These are phyloP conservation scores for Tetrahymena elliotti DNA, from an alignment of 73 alveolate genomes.

Conservation along the genomic window DNA sequence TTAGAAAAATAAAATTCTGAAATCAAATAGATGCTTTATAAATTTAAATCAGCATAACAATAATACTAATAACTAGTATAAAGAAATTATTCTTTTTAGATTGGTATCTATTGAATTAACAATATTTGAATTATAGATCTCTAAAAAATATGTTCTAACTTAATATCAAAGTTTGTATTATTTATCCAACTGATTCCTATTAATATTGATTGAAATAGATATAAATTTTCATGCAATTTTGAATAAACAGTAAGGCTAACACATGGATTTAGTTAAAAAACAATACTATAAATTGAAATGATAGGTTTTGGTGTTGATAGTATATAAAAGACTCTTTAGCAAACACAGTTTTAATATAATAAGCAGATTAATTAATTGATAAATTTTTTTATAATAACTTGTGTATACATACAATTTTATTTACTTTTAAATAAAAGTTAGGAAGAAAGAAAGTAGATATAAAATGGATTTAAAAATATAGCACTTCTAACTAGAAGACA, in stretches of 20 bases:
- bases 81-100: neutral
- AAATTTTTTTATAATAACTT: neutral
- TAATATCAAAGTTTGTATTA: neutral
- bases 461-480: neutral
- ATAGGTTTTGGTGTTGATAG: neutral
- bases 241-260: neutral
- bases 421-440: neutral
- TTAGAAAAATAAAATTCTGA: neutral
- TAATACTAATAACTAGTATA: no score
- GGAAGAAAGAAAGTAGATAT: neutral
- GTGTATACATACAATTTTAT: neutral
- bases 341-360: neutral
- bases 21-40: neutral
- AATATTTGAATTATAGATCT: neutral
- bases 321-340: neutral
- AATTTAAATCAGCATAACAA: neutral
- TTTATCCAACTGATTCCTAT: neutral
- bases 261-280: neutral
- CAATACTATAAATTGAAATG: neutral
- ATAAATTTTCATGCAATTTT: neutral
- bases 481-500: neutral
- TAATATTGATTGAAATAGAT: no score
- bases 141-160: neutral
- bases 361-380: neutral
- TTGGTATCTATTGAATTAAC: neutral